phyloP scores from a whole-genome alignment of 2,329 filamentous ascomycete genomes.

The Cordyceps militaris region DNA sequence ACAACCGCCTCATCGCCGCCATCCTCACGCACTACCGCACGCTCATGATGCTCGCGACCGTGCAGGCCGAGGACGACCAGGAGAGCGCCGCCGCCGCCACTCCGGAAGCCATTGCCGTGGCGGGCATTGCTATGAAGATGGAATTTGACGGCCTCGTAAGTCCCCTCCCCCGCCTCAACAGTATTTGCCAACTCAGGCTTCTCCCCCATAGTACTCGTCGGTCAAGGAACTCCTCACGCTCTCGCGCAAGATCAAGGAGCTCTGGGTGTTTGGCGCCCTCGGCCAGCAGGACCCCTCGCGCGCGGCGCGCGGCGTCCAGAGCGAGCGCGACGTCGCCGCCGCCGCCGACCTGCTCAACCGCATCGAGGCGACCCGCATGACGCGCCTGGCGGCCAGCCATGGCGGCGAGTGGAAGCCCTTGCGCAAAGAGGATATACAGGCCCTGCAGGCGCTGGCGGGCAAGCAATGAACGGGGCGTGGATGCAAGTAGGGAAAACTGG shows the following conservation, averaged over 20 bases:
- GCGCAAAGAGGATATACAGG: conserved; percentile 14
- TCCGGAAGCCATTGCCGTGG: conserved; percentile 35
- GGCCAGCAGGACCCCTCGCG: conserved; percentile 30
- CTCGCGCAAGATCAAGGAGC: conserved; percentile 38
- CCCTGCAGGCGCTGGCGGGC: neutral
- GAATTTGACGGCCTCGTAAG: conserved; percentile 37
- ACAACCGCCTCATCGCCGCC: conserved; percentile 39
- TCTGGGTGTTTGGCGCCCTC: conserved; percentile 38
- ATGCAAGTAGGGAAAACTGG: neutral
- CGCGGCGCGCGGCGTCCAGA: conserved; percentile 29
- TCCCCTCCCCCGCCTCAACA: neutral
- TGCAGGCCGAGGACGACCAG: conserved; percentile 33
- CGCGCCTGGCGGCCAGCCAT: conserved; percentile 25
- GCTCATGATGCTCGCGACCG: conserved; percentile 37
- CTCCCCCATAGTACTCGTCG: conserved; percentile 29
- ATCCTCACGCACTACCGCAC: conserved; percentile 37
- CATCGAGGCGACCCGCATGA: conserved; percentile 29
- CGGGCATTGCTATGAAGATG: conserved; percentile 37
- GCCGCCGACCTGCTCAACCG: conserved; percentile 29
- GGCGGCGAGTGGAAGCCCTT: conserved; percentile 32
- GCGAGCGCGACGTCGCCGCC: conserved; percentile 29
- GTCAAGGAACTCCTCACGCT: conserved; percentile 39
- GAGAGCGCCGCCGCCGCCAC: conserved; percentile 27
- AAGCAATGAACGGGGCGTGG: neutral
- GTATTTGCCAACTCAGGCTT: neutral